phyloP scores from a whole-genome alignment of 2,329 filamentous ascomycete genomes.

The Colletotrichum agaves region DNA sequence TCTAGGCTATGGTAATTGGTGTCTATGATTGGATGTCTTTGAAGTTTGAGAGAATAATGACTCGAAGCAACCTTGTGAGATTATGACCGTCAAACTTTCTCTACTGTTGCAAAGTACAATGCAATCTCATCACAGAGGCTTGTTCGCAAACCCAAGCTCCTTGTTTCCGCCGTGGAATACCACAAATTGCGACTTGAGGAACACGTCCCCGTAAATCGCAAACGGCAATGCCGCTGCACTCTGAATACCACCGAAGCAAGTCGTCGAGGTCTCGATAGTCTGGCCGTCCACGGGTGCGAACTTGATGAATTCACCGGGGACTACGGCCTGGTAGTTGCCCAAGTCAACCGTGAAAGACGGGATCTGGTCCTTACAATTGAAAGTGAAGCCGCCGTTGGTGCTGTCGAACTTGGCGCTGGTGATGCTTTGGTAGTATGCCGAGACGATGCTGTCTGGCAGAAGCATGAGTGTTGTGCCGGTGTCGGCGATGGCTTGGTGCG shows the following conservation, averaged over 20 bases:
- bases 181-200: constrained; percentile 58
- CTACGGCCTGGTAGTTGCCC: constrained; percentile 46
- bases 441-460: constrained; percentile 62
- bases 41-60: not conserved
- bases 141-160: constrained; percentile 53
- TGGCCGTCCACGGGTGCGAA: constrained; percentile 45
- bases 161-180: constrained; percentile 50
- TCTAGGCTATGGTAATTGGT: too few species aligned
- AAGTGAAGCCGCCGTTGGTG: constrained; percentile 64
- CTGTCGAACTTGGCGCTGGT: constrained; percentile 57
- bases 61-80: not conserved
- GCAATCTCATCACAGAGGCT: constrained; percentile 39
- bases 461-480: constrained; percentile 77
- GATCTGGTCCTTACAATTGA: constrained; percentile 65
- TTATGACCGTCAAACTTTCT: too few species aligned
- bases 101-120: too few species aligned
- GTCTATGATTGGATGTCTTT: not conserved
- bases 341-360: constrained; percentile 53
- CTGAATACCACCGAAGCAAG: constrained; percentile 53
- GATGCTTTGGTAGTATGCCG: constrained; percentile 70
- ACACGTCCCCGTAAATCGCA: constrained; percentile 53
- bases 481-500: constrained; percentile 69
- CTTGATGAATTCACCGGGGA: constrained; percentile 52
- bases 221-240: constrained; percentile 49
- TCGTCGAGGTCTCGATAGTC: constrained; percentile 26